Evolutionary conservation across 371 early-diverging fungal genomes (phyloP).

Genomic region (Mucor piriformis): DNA sequence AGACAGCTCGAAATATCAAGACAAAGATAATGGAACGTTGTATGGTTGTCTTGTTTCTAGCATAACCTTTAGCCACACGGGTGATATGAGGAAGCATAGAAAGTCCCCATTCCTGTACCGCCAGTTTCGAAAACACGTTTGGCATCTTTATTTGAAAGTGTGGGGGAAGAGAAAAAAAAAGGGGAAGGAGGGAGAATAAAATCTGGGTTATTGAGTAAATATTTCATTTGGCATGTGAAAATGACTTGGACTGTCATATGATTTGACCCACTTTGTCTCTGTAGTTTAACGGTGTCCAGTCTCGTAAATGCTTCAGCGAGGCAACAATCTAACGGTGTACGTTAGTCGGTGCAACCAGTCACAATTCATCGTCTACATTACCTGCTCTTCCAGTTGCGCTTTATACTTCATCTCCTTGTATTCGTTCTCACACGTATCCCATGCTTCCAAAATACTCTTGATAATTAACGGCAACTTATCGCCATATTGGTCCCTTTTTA

Average conservation of each 20-base stretch:
- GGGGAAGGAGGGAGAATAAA: slow-evolving; percentile 10
- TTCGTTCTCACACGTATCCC: slow-evolving; percentile 39
- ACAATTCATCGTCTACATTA: slow-evolving; percentile 4
- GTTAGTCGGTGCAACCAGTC: not conserved
- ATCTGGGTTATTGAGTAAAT: slow-evolving; percentile 9
- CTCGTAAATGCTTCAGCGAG: slow-evolving; percentile 5
- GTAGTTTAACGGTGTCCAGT: slow-evolving; percentile 15
- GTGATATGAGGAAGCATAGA: slow-evolving; percentile 29
- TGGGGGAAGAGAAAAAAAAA: slow-evolving; percentile 3
- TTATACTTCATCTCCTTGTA: slow-evolving; percentile 70
- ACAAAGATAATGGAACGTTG: slow-evolving; percentile 45
- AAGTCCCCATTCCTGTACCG: slow-evolving; percentile 24
- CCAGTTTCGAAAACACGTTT: slow-evolving; percentile 39
- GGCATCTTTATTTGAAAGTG: slow-evolving; percentile 24
- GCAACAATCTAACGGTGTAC: slow-evolving; percentile 4
- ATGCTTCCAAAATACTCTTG: slow-evolving; percentile 46
- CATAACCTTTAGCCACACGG: slow-evolving; percentile 33
- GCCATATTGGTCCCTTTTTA: slow-evolving; percentile 52
- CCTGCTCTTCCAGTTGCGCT: slow-evolving; percentile 60
- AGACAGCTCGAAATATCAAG: slow-evolving; percentile 45
- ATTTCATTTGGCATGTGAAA: slow-evolving; percentile 24
- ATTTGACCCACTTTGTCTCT: slow-evolving; percentile 10
- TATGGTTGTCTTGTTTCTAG: slow-evolving; percentile 45
- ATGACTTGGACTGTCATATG: slow-evolving; percentile 7
- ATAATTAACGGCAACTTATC: slow-evolving; percentile 45